Conservation (phyloP, 257 asterid species). For the Solanum appendiculatum region DNA sequence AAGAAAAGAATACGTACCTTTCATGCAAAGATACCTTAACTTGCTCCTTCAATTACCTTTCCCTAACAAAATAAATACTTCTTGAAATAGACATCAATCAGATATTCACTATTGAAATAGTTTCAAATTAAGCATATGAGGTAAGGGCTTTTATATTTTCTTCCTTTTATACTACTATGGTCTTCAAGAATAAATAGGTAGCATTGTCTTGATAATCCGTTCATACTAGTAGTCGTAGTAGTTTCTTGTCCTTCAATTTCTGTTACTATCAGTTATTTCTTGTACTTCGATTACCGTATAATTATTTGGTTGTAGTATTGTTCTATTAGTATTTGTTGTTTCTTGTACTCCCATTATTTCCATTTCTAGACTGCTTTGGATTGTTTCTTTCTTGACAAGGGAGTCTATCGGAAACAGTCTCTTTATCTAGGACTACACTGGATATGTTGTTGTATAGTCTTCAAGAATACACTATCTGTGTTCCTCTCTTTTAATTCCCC, state of each 20-base stretch:
- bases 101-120: conserved; percentile 1
- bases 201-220: not conserved
- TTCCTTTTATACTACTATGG: not conserved
- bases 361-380: not conserved
- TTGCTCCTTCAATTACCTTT: conserved; percentile 12
- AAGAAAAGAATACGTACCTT: conserved; percentile 46
- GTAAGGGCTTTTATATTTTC: conserved; percentile 10
- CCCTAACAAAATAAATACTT: conserved; percentile 8
- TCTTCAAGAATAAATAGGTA: not conserved
- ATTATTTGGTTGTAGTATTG: too few relatives aligned
- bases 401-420: not conserved
- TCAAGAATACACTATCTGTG: not conserved
- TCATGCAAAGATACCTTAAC: conserved; percentile 45
- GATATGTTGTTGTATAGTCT: too few relatives aligned
- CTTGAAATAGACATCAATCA: conserved; percentile 7
- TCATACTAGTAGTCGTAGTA: not conserved
- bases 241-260: too few relatives aligned
- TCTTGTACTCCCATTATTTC: not conserved
- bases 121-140: conserved; percentile 33
- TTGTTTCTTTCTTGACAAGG: not conserved
- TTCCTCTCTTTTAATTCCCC: not conserved
- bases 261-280: not conserved
- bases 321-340: too few relatives aligned
- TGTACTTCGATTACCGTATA: not conserved
- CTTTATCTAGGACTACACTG: too few relatives aligned